phyloP scores from a whole-genome alignment of 2,329 filamentous ascomycete species.

The Biscogniauxia mediterranea region DNA sequence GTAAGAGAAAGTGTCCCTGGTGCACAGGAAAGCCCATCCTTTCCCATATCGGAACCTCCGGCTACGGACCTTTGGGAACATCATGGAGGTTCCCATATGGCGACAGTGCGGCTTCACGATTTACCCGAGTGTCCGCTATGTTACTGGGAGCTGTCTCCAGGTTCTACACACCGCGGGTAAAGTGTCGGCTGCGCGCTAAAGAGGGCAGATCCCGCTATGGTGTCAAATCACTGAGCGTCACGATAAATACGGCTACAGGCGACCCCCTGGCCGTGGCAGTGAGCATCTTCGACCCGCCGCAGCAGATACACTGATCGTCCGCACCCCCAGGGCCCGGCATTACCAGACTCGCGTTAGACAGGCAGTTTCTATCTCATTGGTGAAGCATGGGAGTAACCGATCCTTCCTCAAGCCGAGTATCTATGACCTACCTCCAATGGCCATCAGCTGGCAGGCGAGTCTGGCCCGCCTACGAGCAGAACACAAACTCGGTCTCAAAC shows the following conservation, averaged over 20 bases:
- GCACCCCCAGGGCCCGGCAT: neutral
- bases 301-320: no score
- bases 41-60: neutral
- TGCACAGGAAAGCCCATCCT: neutral
- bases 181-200: neutral
- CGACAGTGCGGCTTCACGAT: neutral
- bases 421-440: neutral
- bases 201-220: neutral
- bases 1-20: neutral
- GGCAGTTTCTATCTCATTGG: neutral
- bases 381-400: neutral
- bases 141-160: neutral
- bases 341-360: neutral
- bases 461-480: constrained; percentile 13
- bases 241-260: neutral
- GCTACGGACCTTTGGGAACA: neutral
- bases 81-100: neutral
- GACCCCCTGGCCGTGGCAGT: neutral
- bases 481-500: constrained; percentile 6
- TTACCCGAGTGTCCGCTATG: neutral
- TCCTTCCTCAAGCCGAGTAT: neutral
- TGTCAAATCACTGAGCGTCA: neutral
- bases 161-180: neutral
- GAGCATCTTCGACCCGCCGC: neutral
- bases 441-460: constrained; percentile 1